A percentile compares a stretch with the other conserved stretches of the same genome.
phyloP scores from a whole-genome alignment of 768 basidiomycete genomes.

The Clitopilus passeckerianus region DNA sequence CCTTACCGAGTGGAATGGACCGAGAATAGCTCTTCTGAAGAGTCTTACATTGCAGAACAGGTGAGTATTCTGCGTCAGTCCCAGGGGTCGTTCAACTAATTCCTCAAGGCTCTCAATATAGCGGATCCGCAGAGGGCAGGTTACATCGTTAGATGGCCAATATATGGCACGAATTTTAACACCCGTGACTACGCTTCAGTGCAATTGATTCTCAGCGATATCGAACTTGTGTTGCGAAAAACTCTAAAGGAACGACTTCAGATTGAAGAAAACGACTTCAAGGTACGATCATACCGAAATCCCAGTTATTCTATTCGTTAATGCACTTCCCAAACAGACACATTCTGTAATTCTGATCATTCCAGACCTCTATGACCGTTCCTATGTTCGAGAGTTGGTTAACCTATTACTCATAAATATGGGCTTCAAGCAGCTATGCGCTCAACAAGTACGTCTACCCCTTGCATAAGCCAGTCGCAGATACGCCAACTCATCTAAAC shows the following conservation, averaged over 20 bases:
- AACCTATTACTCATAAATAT: constrained; percentile 70
- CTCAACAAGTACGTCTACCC: constrained; percentile 67
- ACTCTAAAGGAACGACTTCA: constrained; percentile 59
- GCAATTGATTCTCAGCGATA: constrained; percentile 71
- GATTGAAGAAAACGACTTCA: constrained; percentile 49
- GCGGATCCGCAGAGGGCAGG: constrained; percentile 63
- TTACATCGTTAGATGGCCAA: constrained; percentile 79
- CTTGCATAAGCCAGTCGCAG: background rate
- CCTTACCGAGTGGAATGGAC: constrained; percentile 86
- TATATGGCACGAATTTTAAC: constrained; percentile 80
- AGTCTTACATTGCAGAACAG: constrained; percentile 67
- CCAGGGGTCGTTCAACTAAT: background rate
- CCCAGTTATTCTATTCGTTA: background rate
- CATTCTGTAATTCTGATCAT: constrained; percentile 86
- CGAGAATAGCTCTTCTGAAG: constrained; percentile 39
- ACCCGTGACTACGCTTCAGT: constrained; percentile 67
- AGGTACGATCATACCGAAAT: constrained; percentile 34
- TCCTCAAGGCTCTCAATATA: constrained; percentile 58
- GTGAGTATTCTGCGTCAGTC: constrained; percentile 25
- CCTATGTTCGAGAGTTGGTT: constrained; percentile 76
- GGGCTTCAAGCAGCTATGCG: constrained; percentile 91
- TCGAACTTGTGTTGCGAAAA: constrained; percentile 62
- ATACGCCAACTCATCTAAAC: no score
- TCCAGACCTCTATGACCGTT: constrained; percentile 86
- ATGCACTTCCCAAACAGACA: constrained; percentile 43